Conservation (phyloP, 768 basidiomycete genomes). For the Leccinum olivaceopallidum region DNA sequence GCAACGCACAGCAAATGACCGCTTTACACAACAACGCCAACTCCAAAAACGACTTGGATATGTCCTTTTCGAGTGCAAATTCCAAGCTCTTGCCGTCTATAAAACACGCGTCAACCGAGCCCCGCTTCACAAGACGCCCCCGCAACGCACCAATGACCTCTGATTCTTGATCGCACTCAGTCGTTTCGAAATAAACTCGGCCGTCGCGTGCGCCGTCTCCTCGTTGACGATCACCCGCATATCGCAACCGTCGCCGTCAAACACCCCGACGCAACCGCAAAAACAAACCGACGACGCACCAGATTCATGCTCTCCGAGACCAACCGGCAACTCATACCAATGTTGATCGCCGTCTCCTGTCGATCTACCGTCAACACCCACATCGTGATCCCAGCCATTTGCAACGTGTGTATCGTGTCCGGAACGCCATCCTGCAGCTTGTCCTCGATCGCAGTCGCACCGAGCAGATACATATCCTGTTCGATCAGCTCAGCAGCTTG, state of each 20-base stretch:
- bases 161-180: conserved; percentile 93
- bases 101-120: not conserved
- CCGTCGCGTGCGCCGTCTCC: conserved; percentile 75
- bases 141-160: conserved; percentile 77
- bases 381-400: conserved; percentile 98
- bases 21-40: conserved; percentile 98
- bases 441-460: conserved; percentile 98
- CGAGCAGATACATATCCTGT: conserved; percentile 88
- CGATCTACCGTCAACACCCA: conserved; percentile 99
- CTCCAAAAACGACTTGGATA: conserved; percentile 89
- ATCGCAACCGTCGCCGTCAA: not conserved
- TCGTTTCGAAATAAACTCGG: conserved; percentile 86
- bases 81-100: conserved; percentile 93
- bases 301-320: conserved; percentile 99
- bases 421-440: conserved; percentile 99
- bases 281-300: conserved; percentile 41
- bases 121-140: not conserved
- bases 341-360: conserved; percentile 99
- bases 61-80: conserved; percentile 91
- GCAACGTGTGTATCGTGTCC: conserved; percentile 95
- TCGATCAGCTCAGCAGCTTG: conserved; percentile 95
- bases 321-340: conserved; percentile 94
- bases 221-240: conserved; percentile 91
- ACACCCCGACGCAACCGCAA: not conserved
- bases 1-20: conserved; percentile 82